Base-by-base conservation (phyloP, 495 filamentous ascomycete genomes). In the Penicillium simplicissimum region DNA sequence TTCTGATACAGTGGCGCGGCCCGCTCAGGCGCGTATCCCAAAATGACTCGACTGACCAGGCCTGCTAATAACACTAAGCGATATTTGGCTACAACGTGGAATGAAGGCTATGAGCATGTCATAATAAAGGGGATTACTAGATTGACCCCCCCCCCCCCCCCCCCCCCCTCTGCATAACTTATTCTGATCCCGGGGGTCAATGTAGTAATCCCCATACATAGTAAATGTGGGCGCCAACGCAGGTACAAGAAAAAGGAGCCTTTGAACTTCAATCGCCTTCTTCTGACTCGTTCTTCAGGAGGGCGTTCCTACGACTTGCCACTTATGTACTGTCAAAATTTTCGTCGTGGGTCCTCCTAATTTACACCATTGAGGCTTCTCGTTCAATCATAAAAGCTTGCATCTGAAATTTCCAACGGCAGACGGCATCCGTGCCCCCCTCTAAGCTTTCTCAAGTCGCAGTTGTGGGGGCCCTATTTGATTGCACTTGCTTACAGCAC, bases 1-100 rank as follows among this genome's bases (percentile, higher is more conserved):
- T 36, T 36, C 31, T 53, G 51, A 53, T 36, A 53, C 51, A 49
- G 35, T 53, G 51, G 51, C 51, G 51, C 31, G 15, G 33, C 51
- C 31, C 31, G 51, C 23, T 31, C 45, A 23, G 45, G 45, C 45
- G 45, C 45, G 25, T 31, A 49, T 31, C 14, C 45, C 45, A 23
- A 49, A 8, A 23, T 25, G 5, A 49, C 45, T 31, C 21, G 45
- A n/a, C 45, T 49, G 23, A 31, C 14, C 25, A 49, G 23, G 8
- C 45, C 42, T 9, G n/a, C 17, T 23, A 45, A 23, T 19, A 45
- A 49, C 23, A 31, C 23, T 49, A 49, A 23, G 45, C 45, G 45
- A 49, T 31, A 49, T 49, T 49, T 23, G 45, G 45, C 45, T 49
- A 19, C 13, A 31, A 31, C 13, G 45, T 31, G 28, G 4, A 31